Base-by-base conservation (phyloP, 2,329 filamentous ascomycete species). In the Scopulariopsis brevicaulis region DNA sequence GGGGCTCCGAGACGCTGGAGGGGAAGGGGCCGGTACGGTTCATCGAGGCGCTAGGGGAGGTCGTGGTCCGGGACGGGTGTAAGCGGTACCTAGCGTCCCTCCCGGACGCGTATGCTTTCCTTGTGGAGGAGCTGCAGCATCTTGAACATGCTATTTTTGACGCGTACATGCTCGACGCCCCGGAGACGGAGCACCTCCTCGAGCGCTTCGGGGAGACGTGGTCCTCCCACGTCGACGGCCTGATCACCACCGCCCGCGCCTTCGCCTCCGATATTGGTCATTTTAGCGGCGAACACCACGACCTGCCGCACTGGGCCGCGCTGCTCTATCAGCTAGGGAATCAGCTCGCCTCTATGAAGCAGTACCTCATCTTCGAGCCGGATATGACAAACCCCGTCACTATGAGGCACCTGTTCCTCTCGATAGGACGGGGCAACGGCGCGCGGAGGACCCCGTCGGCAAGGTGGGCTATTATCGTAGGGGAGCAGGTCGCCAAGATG, bases 111-210 rank as follows among this genome's bases (percentile, higher is more conserved):
- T 22, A 55, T 4, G 18, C 32, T 11, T 6, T 34, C 10, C 35
- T 66, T 7, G 53, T 61, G 37, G 55, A 58, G 22, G 65, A 67
- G 56, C 57, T 62, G 25, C 51, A 53, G 25, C 57, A 61, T 8
- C 56, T 63, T 1, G 65, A 67, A 53, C 62, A 55, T 51, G 59
- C 64, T 55, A 51, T 67, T 6, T 64, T 61, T 34, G 64, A 67
- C 53, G 22, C 66, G 20, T 65, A 67, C 24, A 35, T 43, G 24
- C 51, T 57, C 32, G n/a, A 35, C 14, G 34, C 14, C 20, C 6
- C 6, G 2, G 22, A 20, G 11, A 20, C 5, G 43, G 5, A 43
- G 14, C 20, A 37, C 10, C 18, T 50, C 18, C 18, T 22, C 24
- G 22, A 12, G 7, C 32, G 22, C 24, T 56, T 34, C 28, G 10